A percentile compares a stretch with the other conserved stretches of the same genome.
These are phyloP conservation scores for Vitellaria paradoxa DNA, from an alignment of 179 eudicot genomes.

Conservation along the genomic window DNA sequence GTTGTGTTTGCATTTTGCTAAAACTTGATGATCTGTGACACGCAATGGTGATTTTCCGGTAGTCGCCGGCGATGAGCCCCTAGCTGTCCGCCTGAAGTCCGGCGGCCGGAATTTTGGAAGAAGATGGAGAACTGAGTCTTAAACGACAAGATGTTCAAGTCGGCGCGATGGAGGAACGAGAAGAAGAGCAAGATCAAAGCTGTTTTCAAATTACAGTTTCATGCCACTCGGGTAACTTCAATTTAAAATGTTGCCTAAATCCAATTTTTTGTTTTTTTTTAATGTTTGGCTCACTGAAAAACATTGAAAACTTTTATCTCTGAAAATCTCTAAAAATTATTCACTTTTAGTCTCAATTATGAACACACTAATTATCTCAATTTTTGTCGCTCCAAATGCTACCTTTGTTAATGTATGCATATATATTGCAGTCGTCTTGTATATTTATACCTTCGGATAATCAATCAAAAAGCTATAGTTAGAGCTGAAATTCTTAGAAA, in stretches of 20 bases:
- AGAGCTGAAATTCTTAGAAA: neutral
- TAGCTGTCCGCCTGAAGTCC: slow-evolving; percentile 21
- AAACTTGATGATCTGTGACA: neutral
- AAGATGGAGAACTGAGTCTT: slow-evolving; percentile 21
- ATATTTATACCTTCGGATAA: neutral
- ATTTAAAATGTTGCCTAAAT: neutral
- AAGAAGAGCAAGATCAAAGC: slow-evolving; percentile 57
- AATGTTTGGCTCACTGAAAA: no score
- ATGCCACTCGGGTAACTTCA: slow-evolving; percentile 67
- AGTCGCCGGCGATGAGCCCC: slow-evolving; percentile 32
- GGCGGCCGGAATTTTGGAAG: slow-evolving; percentile 13
- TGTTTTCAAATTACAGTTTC: slow-evolving; percentile 69
- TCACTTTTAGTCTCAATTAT: no score
- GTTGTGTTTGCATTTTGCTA: neutral
- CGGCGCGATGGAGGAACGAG: slow-evolving; percentile 81
- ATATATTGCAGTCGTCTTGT: neutral
- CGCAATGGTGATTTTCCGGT: slow-evolving; percentile 23
- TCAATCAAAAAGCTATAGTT: slow-evolving; percentile 8
- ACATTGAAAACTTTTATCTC: no score
- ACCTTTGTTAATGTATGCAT: neutral
- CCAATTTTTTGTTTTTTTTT: neutral
- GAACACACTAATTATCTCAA: no score
- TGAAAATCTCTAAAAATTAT: no score
- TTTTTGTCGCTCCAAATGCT: no score
- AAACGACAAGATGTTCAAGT: slow-evolving; percentile 56